Conservation (phyloP, 352 stramenopile species). For the Globisporangium middletonii region DNA sequence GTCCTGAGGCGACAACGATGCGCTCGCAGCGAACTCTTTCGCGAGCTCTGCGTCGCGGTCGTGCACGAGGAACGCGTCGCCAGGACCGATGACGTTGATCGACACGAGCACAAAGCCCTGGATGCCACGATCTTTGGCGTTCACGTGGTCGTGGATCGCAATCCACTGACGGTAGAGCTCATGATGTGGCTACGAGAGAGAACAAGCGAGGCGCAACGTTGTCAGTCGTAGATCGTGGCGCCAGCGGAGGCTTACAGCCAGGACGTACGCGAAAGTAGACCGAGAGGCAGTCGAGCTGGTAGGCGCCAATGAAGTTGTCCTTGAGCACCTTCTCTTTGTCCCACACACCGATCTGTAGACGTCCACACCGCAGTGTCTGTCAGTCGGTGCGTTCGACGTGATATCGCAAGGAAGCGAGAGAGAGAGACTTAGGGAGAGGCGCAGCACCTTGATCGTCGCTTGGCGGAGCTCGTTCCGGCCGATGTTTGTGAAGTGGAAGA, state of each 20-base stretch:
- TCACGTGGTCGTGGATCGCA: slow-evolving; percentile 86
- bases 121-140: slow-evolving; percentile 72
- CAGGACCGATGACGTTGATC: slow-evolving; percentile 63
- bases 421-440: background rate
- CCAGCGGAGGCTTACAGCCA: background rate
- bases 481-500: slow-evolving; percentile 88
- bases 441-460: slow-evolving; percentile 54
- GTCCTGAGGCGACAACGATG: background rate
- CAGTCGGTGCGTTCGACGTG: too few relatives aligned
- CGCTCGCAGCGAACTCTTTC: slow-evolving; percentile 29
- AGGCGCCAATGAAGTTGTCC: slow-evolving; percentile 83
- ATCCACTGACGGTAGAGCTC: slow-evolving; percentile 90
- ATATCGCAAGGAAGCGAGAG: background rate
- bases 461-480: slow-evolving; percentile 57
- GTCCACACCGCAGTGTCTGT: too few relatives aligned
- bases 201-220: background rate
- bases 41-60: slow-evolving; percentile 65
- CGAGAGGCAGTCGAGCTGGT: slow-evolving; percentile 76
- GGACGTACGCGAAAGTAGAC: slow-evolving; percentile 57
- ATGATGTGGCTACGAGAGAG: slow-evolving; percentile 46
- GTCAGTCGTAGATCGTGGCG: background rate
- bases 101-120: slow-evolving; percentile 76
- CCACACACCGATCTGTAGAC: slow-evolving; percentile 51
- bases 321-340: slow-evolving; percentile 64
- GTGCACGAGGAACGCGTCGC: slow-evolving; percentile 57